Conservation (phyloP, 1,139 yeast genomes). For the Taiozyma onychis region DNA sequence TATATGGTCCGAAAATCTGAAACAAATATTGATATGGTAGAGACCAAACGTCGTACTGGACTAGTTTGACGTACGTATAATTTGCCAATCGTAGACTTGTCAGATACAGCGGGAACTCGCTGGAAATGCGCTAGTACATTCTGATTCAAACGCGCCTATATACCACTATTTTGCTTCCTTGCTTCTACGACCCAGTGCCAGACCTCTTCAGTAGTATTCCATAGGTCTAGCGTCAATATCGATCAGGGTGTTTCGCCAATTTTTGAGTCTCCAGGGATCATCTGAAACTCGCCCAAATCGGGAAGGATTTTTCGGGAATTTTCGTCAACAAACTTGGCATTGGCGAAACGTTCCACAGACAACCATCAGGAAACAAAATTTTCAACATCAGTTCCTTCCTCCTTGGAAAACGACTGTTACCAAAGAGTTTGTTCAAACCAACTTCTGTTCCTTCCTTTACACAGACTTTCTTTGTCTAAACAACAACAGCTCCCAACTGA, state of each 20-base stretch:
- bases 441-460: conserved; percentile 28
- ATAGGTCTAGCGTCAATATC: not conserved
- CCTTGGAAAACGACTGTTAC: not conserved
- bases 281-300: not conserved
- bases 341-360: not conserved
- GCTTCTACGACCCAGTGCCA: not conserved
- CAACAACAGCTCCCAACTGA: not conserved
- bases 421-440: conserved; percentile 11
- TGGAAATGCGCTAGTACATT: not conserved
- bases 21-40: not conserved
- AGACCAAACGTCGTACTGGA: not conserved
- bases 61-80: not conserved
- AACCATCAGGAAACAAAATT: conserved; percentile 3
- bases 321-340: not conserved
- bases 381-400: conserved; percentile 1
- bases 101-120: not conserved
- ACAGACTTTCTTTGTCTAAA: conserved; percentile 20
- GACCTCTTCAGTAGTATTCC: not conserved
- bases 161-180: not conserved
- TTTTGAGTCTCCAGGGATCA: not conserved
- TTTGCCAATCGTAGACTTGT: not conserved
- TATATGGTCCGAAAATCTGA: not conserved
- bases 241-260: not conserved
- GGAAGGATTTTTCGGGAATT: not conserved
- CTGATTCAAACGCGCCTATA: not conserved